Percentiles rank a stretch among this genome's conserved stretches.
Conservation (phyloP, 768 basidiomycete species). For the Mycena olivaceomarginata region DNA sequence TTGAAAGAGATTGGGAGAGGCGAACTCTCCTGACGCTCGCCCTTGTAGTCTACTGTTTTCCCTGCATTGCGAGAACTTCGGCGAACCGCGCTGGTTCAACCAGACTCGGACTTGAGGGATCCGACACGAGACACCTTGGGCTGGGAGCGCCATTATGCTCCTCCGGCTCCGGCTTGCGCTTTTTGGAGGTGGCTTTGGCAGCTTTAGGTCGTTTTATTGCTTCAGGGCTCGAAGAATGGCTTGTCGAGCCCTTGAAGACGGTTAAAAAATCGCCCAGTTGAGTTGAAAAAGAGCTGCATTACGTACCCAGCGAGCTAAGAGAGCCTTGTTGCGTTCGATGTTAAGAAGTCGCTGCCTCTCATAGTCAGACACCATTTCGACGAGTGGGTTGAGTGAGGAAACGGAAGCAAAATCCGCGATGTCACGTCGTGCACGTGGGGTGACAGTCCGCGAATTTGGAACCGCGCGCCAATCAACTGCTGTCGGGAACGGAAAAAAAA, state of each 20-base stretch:
- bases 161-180: slow-evolving; percentile 60
- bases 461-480: not conserved
- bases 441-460: not conserved
- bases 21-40: slow-evolving; percentile 59
- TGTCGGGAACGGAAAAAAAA: no score
- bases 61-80: slow-evolving; percentile 82
- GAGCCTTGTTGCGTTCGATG: slow-evolving; percentile 49
- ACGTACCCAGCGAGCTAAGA: slow-evolving; percentile 31
- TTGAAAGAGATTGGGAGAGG: slow-evolving; percentile 63
- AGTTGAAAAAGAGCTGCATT: slow-evolving; percentile 32
- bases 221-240: slow-evolving; percentile 69
- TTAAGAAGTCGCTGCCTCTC: slow-evolving; percentile 58
- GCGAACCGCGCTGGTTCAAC: slow-evolving; percentile 57
- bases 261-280: not conserved
- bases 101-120: slow-evolving; percentile 46
- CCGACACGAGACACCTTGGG: slow-evolving; percentile 58
- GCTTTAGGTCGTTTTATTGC: slow-evolving; percentile 52
- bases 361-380: slow-evolving; percentile 54
- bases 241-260: slow-evolving; percentile 65
- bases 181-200: slow-evolving; percentile 51
- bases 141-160: slow-evolving; percentile 46
- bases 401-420: not conserved
- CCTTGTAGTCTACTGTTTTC: slow-evolving; percentile 73
- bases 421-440: not conserved
- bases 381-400: not conserved